Evolutionary conservation across 202 grass and related monocot genomes (phyloP).

Genomic region (Elaeis oleifera): DNA sequence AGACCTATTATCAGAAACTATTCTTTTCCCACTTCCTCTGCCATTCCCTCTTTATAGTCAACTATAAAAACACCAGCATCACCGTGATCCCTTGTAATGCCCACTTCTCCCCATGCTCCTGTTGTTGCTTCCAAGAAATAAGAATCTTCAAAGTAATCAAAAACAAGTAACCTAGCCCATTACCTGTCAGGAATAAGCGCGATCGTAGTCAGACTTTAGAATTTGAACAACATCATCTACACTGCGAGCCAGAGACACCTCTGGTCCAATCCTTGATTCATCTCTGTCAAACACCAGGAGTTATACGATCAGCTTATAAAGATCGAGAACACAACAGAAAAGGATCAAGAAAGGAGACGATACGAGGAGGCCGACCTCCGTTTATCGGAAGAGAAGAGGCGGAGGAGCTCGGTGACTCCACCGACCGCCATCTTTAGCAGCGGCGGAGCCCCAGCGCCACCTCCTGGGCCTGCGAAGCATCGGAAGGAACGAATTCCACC

Average conservation of each 20-base stretch:
- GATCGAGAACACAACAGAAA: too few species aligned
- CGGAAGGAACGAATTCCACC: too few species aligned
- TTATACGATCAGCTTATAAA: too few species aligned
- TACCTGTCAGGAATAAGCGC: constrained; percentile 89
- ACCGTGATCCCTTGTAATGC: too few species aligned
- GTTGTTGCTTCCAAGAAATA: not conserved
- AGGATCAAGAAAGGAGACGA: too few species aligned
- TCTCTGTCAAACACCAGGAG: constrained; percentile 14
- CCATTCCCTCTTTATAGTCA: too few species aligned
- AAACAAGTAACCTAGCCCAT: not conserved
- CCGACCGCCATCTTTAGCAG: constrained; percentile 39
- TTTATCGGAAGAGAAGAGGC: constrained; percentile 37
- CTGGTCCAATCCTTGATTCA: constrained; percentile 6
- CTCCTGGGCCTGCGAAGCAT: constrained; percentile 6
- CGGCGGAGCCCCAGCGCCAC: constrained; percentile 20
- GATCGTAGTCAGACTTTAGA: constrained; percentile 52
- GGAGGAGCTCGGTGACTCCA: constrained; percentile 51
- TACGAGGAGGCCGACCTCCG: constrained; percentile 12
- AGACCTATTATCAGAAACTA: too few species aligned
- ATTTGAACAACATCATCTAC: constrained; percentile 55
- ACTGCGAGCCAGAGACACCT: constrained; percentile 16
- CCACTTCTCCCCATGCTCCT: too few species aligned
- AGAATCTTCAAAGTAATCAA: not conserved
- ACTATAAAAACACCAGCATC: too few species aligned
- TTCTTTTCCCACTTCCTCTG: too few species aligned